Conservation (phyloP, 441 rosid species). For the Viola pubescens region DNA sequence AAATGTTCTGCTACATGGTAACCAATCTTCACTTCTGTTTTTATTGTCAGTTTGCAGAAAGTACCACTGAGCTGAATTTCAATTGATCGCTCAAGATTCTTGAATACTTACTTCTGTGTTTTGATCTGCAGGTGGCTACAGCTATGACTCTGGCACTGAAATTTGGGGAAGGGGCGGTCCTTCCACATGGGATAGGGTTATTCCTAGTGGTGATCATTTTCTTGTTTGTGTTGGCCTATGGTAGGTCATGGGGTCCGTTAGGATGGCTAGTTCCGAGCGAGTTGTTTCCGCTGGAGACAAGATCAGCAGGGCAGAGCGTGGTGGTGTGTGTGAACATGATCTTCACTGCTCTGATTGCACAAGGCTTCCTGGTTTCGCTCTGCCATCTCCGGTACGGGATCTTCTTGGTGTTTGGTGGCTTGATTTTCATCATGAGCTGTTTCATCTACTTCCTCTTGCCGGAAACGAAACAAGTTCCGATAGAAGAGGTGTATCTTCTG, state of each 20-base stretch:
- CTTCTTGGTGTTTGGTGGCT: constrained; percentile 55
- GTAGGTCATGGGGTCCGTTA: constrained; percentile 87
- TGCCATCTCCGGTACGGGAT: constrained; percentile 68
- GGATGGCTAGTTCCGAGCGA: constrained; percentile 89
- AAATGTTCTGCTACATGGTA: constrained; percentile 66
- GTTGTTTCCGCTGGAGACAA: constrained; percentile 68
- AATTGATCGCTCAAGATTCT: not conserved
- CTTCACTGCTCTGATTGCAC: constrained; percentile 75
- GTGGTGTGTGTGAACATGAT: constrained; percentile 69
- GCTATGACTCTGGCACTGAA: constrained; percentile 53
- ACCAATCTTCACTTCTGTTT: not conserved
- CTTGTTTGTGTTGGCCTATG: constrained; percentile 65
- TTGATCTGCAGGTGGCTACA: constrained; percentile 26
- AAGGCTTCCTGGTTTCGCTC: constrained; percentile 57
- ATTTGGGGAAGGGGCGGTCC: constrained; percentile 52
- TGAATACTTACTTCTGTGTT: not conserved
- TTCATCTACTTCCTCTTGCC: constrained; percentile 66
- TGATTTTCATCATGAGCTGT: constrained; percentile 50
- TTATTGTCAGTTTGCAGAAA: no score
- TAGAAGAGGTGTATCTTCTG: constrained; percentile 62
- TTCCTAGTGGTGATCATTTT: constrained; percentile 57
- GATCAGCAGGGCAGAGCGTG: constrained; percentile 77
- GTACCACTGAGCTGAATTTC: no score
- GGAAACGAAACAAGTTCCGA: constrained; percentile 74
- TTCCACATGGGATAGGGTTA: constrained; percentile 35